Conservation (phyloP, 345 rosid species). For the Anacardium occidentale region DNA sequence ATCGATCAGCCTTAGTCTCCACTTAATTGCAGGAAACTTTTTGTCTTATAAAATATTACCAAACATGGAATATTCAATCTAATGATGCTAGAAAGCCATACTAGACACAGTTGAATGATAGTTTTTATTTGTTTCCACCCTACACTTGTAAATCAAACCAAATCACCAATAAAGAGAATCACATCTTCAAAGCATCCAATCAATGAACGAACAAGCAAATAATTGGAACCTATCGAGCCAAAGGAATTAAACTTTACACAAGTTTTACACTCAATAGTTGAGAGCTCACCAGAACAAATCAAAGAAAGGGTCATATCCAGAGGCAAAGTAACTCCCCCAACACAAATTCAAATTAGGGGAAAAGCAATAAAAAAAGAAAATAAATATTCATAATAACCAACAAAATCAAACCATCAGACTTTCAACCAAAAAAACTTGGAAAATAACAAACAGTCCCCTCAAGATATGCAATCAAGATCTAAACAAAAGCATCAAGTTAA, state of each 20-base stretch:
- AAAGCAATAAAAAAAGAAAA: neutral
- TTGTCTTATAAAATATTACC: neutral
- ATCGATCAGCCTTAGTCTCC: slow-evolving; percentile 1
- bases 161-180: neutral
- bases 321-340: neutral
- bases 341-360: slow-evolving; percentile 1
- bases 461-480: slow-evolving; percentile 24
- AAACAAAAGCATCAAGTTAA: slow-evolving; percentile 2
- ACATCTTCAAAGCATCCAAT: neutral
- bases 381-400: too few relatives aligned
- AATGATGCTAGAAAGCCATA: neutral
- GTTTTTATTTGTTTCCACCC: neutral
- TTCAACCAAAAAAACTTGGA: neutral
- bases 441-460: slow-evolving; percentile 3
- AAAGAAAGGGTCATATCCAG: neutral
- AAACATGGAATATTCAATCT: neutral
- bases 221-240: neutral
- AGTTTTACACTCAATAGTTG: slow-evolving; percentile 1
- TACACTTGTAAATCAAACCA: slow-evolving; percentile 5
- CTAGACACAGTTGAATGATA: neutral
- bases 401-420: slow-evolving; percentile 5
- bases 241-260: slow-evolving; percentile 11
- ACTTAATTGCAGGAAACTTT: neutral
- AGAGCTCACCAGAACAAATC: slow-evolving; percentile 4
- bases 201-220: neutral